Evolutionary conservation across 176 grass and related monocot species (phyloP).

Genomic region (Avena insularis): DNA sequence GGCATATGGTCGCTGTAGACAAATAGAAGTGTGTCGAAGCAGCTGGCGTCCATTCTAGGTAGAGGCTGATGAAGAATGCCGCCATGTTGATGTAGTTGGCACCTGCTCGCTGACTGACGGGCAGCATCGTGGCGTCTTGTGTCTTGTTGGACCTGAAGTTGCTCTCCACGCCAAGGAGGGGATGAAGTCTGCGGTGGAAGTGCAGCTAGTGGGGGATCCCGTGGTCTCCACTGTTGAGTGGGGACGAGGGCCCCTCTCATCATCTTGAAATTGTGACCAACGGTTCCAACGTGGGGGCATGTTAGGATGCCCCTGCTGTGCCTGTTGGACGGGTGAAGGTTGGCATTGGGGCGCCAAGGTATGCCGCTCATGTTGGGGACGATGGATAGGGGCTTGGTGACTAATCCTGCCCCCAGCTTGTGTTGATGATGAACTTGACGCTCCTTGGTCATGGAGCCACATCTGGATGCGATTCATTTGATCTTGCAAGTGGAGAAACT

Average conservation of each 20-base stretch:
- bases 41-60: no score
- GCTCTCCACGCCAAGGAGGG: neutral
- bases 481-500: neutral
- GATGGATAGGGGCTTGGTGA: rapidly evolving
- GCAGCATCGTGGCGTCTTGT: no score
- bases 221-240: neutral
- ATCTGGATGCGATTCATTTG: neutral
- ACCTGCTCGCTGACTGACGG: no score
- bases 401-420: neutral
- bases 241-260: neutral
- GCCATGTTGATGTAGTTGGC: no score
- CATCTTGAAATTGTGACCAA: neutral
- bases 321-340: neutral
- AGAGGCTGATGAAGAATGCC: no score
- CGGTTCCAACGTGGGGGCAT: neutral
- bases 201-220: neutral
- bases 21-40: no score
- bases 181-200: neutral
- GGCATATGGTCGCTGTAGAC: no score
- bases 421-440: neutral
- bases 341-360: neutral
- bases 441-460: neutral
- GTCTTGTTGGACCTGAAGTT: neutral
- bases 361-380: neutral
- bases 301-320: neutral